Base-by-base conservation (phyloP, 1,284 basidiomycete genomes). In the Coniferiporia sulphurascens region DNA sequence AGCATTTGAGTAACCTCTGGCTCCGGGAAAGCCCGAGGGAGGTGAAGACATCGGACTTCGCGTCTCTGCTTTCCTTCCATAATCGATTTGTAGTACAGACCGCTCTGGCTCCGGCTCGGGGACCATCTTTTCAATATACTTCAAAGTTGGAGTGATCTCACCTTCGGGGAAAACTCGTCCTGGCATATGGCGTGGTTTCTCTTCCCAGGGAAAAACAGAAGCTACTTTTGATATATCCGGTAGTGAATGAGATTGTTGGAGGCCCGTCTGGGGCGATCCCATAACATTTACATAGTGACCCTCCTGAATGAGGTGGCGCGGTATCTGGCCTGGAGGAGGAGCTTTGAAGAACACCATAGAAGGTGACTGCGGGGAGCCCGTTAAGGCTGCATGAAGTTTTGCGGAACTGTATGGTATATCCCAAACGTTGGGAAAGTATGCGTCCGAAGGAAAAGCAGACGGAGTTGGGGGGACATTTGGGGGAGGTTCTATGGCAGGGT, bases 151-250 rank as follows among this genome's bases (percentile, higher is more conserved):
- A 3, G 85, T 83, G 9, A 79, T 75, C 58, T 89, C 85, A 27
- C 82, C 77, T 17, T 73, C 73, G n/a, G 93, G 93, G 70, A 95
- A 94, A 12, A 90, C 83, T 55, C 93, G 84, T 15, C 80, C 78
- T 7, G 91, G 86, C 58, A 78, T 68, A 48, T 79, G 78, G 50
- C 89, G 83, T 3, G 81, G 81, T 59, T 80, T 81, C 58, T 84
- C 80, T 71, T 98, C 95, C 95, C 95, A 98, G 7, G 95, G 95
- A 71, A 98, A 98, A n/a, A 97, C 78, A 22, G 81, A 76, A 64
- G 87, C 86, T 32, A 95, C 82, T 66, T 89, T 90, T 32, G 72
- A 74, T 15, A 76, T 80, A 69, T 95, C 88, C 1, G 95, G 93
- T 58, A 76, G 79, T 13, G 48, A 49, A 17, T 62, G 59, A 15